phyloP scores from a whole-genome alignment of 2,329 filamentous ascomycete genomes.

The Allantophomopsis lycopodina region DNA sequence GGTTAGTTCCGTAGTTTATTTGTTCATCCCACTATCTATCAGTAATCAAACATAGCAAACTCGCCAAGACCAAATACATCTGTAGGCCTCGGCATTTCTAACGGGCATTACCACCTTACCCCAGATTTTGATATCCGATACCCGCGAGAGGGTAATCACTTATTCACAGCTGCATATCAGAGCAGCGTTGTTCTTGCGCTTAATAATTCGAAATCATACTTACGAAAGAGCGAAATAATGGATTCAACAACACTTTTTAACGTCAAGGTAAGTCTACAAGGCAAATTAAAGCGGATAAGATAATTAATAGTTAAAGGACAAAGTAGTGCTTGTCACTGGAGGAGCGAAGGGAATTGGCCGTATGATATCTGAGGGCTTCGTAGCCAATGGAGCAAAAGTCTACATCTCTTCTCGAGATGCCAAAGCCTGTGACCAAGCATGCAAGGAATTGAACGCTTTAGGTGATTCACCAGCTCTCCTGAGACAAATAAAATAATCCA shows the following conservation, averaged over 20 bases:
- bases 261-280: slow-evolving; percentile 34
- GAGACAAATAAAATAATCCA: background rate
- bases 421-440: slow-evolving; percentile 43
- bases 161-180: too few relatives aligned
- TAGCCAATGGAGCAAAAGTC: slow-evolving; percentile 51
- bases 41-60: too few relatives aligned
- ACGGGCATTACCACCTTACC: too few relatives aligned
- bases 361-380: slow-evolving; percentile 54
- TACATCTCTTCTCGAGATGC: slow-evolving; percentile 58
- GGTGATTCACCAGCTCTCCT: slow-evolving; percentile 17
- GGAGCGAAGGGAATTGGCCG: slow-evolving; percentile 49
- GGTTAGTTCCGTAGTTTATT: too few relatives aligned
- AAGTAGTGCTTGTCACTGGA: slow-evolving; percentile 44
- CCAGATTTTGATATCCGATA: too few relatives aligned
- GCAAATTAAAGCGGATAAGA: background rate
- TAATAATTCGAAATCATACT: too few relatives aligned
- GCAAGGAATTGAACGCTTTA: slow-evolving; percentile 38
- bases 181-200: slow-evolving; percentile 7
- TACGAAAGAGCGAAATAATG: slow-evolving; percentile 14
- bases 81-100: too few relatives aligned
- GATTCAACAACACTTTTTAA: slow-evolving; percentile 36
- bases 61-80: too few relatives aligned
- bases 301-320: slow-evolving; percentile 20
- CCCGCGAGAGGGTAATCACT: too few relatives aligned
- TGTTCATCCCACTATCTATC: too few relatives aligned